Evolutionary conservation across 2,329 filamentous ascomycete species (phyloP), one percentile per base, ranked within the genome.

Genomic region (Aspergillus hortae): DNA sequence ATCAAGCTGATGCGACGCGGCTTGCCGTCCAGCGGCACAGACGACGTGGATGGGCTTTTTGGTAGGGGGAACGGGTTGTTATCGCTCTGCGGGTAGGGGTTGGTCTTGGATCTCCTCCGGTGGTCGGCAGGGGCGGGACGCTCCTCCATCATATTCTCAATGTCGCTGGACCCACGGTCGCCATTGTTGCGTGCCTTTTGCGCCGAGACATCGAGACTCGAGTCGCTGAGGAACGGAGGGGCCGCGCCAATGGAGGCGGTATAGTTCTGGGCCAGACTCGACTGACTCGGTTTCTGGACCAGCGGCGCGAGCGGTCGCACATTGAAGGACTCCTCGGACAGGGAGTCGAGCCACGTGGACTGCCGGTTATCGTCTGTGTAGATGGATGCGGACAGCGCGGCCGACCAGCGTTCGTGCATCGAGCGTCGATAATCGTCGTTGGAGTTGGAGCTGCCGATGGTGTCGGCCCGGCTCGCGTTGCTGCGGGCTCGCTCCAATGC

Each of bases 171-270:
- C n/a, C 52, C 50, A 4, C 54, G 55, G 15, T 53, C 38, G 21
- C 46, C 54, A 44, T 51, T 55, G 12, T 56, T 61, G 4, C 56
- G 56, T n/a, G 62, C 66, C 27, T 60, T 50, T 2, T 56, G 65
- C 25, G 56, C 59, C 33, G 52, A 49, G 56, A 63, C 64, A 46
- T 50, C 56, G 47, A 72, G 46, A 49, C 68, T 71, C 15, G 60
- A 56, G 35, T 72, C 67, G 41, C 68, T 72, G 61, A 65, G 69
- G 53, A 69, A 70, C 68, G 71, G 61, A 65, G 69, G 53, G 67
- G 69, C 15, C 64, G 66, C 7, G 69, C 69, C 10, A 72, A 60
- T 2, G 69, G 68, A 9, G 68, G 61, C 65, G 1, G 68, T 67
- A 51, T 72, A 72, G 44, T 70, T 64, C 43, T 69, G 67, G 9